Percentiles rank a stretch among this genome's conserved stretches.
phyloP scores from a whole-genome alignment of 306 rosid genomes.

The Cicer yamashitae region DNA sequence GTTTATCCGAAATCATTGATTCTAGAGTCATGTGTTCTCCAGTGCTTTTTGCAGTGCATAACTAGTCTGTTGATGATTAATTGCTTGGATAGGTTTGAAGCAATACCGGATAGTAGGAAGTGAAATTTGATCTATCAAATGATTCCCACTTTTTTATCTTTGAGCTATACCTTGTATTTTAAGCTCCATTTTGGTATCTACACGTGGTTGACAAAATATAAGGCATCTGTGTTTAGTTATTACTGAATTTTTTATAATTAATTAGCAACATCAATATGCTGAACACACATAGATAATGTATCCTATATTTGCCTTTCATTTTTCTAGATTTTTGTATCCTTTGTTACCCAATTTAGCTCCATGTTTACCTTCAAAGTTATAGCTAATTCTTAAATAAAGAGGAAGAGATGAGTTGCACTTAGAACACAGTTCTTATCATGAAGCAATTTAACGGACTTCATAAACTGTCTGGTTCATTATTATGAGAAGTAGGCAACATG shows the following conservation, averaged over 20 bases:
- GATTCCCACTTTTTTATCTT: constrained; percentile 6
- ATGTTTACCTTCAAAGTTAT: not conserved
- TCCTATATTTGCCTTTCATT: constrained; percentile 7
- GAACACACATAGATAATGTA: not conserved
- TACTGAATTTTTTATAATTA: constrained; percentile 1
- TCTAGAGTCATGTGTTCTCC: constrained; percentile 25
- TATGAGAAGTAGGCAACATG: constrained; percentile 1
- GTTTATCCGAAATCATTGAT: constrained; percentile 31
- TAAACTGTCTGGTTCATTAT: constrained; percentile 8
- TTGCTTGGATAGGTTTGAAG: constrained; percentile 33
- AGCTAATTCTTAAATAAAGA: constrained; percentile 7
- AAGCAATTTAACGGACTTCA: not conserved
- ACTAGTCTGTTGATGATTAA: constrained; percentile 16
- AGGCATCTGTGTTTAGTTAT: constrained; percentile 9
- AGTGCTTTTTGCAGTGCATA: constrained; percentile 20
- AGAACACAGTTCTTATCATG: not conserved
- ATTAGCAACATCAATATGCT: constrained; percentile 21
- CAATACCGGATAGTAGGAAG: constrained; percentile 24
- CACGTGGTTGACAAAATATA: not conserved
- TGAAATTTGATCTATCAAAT: constrained; percentile 9
- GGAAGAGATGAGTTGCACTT: constrained; percentile 31
- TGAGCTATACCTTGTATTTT: constrained; percentile 21
- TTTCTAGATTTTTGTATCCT: constrained; percentile 8
- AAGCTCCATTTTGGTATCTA: constrained; percentile 27
- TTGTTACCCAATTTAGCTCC: not conserved